These are phyloP conservation scores for Blastobotrys chiropterorum DNA, from an alignment of 805 yeast species.

Conservation along the genomic window DNA sequence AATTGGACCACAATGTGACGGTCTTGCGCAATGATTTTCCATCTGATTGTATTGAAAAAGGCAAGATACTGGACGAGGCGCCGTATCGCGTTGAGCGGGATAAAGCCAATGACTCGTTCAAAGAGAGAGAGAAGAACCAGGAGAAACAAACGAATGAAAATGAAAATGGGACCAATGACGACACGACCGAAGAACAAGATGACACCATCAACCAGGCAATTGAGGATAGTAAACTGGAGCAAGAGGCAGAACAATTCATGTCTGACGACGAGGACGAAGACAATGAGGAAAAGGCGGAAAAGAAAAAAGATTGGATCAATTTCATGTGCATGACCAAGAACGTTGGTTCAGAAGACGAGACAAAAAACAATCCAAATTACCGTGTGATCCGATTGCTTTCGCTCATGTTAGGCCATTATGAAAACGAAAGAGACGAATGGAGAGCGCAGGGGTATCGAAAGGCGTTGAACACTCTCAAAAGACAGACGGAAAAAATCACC, in stretches of 20 bases:
- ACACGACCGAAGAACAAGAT: background rate
- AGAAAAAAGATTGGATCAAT: background rate
- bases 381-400: constrained; percentile 29
- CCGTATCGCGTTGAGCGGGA: background rate
- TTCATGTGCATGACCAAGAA: background rate
- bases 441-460: constrained; percentile 38
- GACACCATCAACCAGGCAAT: constrained; percentile 5
- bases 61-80: constrained; percentile 10
- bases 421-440: constrained; percentile 33
- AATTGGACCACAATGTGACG: background rate
- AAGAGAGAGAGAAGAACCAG: background rate
- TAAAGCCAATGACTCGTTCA: background rate
- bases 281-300: constrained; percentile 1
- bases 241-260: background rate
- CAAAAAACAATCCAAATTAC: constrained; percentile 24
- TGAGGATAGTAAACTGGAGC: constrained; percentile 5
- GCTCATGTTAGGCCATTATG: constrained; percentile 30
- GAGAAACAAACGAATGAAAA: background rate
- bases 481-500: constrained; percentile 26
- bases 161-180: background rate
- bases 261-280: constrained; percentile 6
- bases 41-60: constrained; percentile 27
- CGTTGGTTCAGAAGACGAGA: background rate
- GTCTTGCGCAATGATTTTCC: constrained; percentile 26
- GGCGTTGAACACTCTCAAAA: constrained; percentile 37